These are phyloP conservation scores for Tuber borchii DNA, from an alignment of 495 filamentous ascomycete species.

Conservation along the genomic window DNA sequence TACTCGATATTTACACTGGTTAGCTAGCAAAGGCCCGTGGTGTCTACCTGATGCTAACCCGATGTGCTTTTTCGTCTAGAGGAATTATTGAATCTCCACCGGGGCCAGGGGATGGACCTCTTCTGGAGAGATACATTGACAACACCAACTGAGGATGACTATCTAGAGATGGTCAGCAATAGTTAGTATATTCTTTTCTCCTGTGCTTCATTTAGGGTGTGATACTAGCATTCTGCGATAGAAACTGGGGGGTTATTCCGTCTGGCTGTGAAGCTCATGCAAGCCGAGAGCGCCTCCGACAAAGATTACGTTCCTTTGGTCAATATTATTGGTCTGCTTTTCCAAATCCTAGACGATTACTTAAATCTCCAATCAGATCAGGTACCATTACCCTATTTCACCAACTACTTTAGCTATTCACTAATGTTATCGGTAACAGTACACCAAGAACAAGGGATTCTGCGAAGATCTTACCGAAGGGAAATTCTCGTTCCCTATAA, in stretches of 20 bases:
- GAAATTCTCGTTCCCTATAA: constrained; percentile 96
- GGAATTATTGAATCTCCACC: constrained; percentile 87
- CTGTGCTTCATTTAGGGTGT: not conserved
- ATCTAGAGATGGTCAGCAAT: constrained; percentile 97
- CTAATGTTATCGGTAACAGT: constrained; percentile 46
- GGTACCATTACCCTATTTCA: constrained; percentile 1
- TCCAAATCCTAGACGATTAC: constrained; percentile 96
- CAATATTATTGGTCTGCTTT: constrained; percentile 84
- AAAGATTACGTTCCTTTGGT: constrained; percentile 74
- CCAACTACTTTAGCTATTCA: constrained; percentile 30
- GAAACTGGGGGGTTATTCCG: constrained; percentile 93
- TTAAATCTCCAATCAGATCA: constrained; percentile 64
- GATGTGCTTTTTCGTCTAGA: constrained; percentile 44
- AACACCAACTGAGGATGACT: constrained; percentile 91
- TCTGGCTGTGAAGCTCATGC: constrained; percentile 91
- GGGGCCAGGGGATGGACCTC: constrained; percentile 95
- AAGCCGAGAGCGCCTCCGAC: constrained; percentile 59
- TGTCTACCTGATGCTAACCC: not conserved
- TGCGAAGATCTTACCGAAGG: constrained; percentile 97
- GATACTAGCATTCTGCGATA: constrained; percentile 14
- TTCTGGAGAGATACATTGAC: constrained; percentile 94
- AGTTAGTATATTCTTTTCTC: constrained; percentile 43
- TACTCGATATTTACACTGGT: constrained; percentile 66
- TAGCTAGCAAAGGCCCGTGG: not conserved
- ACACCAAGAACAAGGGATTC: constrained; percentile 84